Base-by-base conservation (phyloP, 768 basidiomycete species). In the Russula brevipes region DNA sequence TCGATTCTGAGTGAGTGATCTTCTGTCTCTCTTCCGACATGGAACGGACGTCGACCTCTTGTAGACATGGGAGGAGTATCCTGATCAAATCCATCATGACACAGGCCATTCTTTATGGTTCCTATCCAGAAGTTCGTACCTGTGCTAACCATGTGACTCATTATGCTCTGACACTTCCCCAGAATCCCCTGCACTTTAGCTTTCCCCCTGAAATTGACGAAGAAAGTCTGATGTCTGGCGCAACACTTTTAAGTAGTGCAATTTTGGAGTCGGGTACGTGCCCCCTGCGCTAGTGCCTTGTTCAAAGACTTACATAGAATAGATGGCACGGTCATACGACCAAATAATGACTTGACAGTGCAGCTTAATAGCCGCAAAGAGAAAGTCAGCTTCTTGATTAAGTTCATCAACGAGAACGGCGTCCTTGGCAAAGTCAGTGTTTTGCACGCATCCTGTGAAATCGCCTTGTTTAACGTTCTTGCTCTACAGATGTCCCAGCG, bases 371-470 rank as follows among this genome's bases (percentile, higher is more conserved):
- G 84, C 45, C 82, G 91, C 35, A 87, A 87, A 70, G 85, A 88
- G 59, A 78, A 91, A 42, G 76, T 95, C 35, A 85, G 84, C 58
- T 92, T 90, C 81, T 79, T 98, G n/a, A 90, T 96, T 67, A 81
- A 80, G 31, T 96, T 94, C 72, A 89, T 97, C 69, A 90, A 93
- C 50, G 87, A 91, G 57, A 96, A 96, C 72, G 86, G 82, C 0
- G 87, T 87, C 5, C 76, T 95, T 41, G 77, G 77, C 44, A 92
- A 90, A 80, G 93, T 89, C 38, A 66, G 75, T 65, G 35, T n/a
- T 19, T 8, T 14, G 36, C 56, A 60, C 45, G 30, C 24, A 5
- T 16, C 51, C 14, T 24, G n/a, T n/a, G n/a, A 38, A 41, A 31
- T 17, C 19, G 30, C 24, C 24, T 47, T 31, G 30, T 49, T 54